These are phyloP conservation scores for Cercophora scortea DNA, from an alignment of 495 filamentous ascomycete species.

Conservation along the genomic window DNA sequence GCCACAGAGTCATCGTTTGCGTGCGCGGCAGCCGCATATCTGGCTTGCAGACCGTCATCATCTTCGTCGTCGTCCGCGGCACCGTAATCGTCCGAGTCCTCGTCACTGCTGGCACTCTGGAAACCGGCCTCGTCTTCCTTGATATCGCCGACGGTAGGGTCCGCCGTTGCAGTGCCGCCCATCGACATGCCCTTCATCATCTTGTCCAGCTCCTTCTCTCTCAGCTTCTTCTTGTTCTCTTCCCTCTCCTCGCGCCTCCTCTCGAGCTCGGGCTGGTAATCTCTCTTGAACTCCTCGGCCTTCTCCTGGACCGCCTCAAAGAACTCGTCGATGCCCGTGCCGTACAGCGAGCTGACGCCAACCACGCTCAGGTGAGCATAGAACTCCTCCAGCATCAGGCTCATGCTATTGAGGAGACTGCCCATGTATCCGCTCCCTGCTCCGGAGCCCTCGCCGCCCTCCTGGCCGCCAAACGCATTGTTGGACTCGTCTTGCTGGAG, in stretches of 20 bases:
- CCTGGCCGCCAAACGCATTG: constrained; percentile 67
- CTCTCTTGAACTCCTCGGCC: constrained; percentile 77
- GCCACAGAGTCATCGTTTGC: constrained; percentile 36
- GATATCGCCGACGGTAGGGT: constrained; percentile 26
- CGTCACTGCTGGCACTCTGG: constrained; percentile 16
- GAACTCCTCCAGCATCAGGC: constrained; percentile 94
- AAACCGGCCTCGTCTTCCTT: constrained; percentile 50
- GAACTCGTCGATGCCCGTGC: constrained; percentile 85
- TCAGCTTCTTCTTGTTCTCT: constrained; percentile 55
- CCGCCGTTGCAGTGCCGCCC: constrained; percentile 25
- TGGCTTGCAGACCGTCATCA: constrained; percentile 48
- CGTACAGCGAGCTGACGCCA: constrained; percentile 88
- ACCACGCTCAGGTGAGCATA: constrained; percentile 89
- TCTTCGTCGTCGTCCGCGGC: constrained; percentile 39
- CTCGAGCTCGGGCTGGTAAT: constrained; percentile 91
- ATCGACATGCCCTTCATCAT: constrained; percentile 94
- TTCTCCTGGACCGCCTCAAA: constrained; percentile 83
- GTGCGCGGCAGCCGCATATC: constrained; percentile 53
- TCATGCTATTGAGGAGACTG: constrained; percentile 95
- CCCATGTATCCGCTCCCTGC: constrained; percentile 91
- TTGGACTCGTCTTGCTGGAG: constrained; percentile 68
- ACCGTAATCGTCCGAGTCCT: constrained; percentile 34
- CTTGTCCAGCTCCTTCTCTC: constrained; percentile 77
- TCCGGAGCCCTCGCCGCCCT: constrained; percentile 54
- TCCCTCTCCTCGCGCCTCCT: constrained; percentile 67